A percentile compares a stretch with the other conserved stretches of the same genome.
phyloP scores from a whole-genome alignment of 129 eudicot species.

The Flaveria bidentis region DNA sequence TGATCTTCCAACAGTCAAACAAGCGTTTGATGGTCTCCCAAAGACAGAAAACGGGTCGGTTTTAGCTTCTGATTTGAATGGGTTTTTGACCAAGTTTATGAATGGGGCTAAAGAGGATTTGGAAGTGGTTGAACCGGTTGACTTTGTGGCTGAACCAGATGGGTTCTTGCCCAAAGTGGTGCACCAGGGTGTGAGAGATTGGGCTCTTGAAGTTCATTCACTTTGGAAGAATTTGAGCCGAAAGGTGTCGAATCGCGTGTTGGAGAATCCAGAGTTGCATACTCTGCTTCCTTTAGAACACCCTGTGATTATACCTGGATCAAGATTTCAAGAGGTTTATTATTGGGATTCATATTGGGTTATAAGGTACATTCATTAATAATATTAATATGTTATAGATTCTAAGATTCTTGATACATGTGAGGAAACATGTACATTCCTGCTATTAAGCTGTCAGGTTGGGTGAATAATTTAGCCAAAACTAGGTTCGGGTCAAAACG shows the following conservation, averaged over 20 bases:
- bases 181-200: conserved; percentile 58
- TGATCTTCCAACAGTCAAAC: conserved; percentile 46
- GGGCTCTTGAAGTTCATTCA: conserved; percentile 83
- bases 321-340: conserved; percentile 88
- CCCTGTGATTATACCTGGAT: conserved; percentile 88
- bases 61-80: conserved; percentile 37
- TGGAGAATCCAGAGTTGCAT: conserved; percentile 56
- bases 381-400: too few species aligned
- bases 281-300: conserved; percentile 69
- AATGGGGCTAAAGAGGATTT: conserved; percentile 59
- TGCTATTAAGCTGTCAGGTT: too few species aligned
- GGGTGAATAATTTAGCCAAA: too few species aligned
- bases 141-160: conserved; percentile 65
- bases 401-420: too few species aligned
- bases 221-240: conserved; percentile 91
- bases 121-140: conserved; percentile 65
- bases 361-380: conserved; percentile 51
- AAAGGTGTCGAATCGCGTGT: conserved; percentile 59
- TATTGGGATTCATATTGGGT: conserved; percentile 99
- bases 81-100: conserved; percentile 48
- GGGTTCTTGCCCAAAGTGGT: conserved; percentile 68
- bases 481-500: neutral
- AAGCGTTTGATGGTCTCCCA: conserved; percentile 54
- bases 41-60: conserved; percentile 53
- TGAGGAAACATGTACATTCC: too few species aligned